Evolutionary conservation across 805 yeast genomes (phyloP).

Genomic region (Saccharomycopsis oosterbeekiorum): DNA sequence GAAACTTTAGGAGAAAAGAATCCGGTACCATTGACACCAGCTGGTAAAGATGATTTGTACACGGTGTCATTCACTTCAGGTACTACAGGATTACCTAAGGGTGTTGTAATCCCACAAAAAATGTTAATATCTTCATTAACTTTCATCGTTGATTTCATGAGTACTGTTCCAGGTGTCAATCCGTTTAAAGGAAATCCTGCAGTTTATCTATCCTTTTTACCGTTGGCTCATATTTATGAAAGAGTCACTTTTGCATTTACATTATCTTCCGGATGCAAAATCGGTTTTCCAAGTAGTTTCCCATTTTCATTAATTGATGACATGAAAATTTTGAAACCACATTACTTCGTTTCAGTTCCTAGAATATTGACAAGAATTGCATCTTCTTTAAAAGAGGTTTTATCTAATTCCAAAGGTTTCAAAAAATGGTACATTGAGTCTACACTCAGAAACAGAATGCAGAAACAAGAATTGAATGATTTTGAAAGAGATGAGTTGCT

Average conservation of each 20-base stretch:
- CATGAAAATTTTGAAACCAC: conserved; percentile 37
- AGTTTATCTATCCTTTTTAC: conserved; percentile 32
- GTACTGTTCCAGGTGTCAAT: conserved; percentile 5
- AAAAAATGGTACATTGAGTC: conserved; percentile 25
- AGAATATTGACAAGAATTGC: conserved; percentile 45
- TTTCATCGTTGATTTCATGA: conserved; percentile 21
- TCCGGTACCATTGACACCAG: conserved; percentile 28
- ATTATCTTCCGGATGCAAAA: conserved; percentile 31
- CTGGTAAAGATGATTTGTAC: conserved; percentile 38
- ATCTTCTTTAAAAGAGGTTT: conserved; percentile 23
- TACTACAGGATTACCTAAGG: conserved; percentile 75
- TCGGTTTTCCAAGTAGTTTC: conserved; percentile 40
- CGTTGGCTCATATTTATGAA: conserved; percentile 51
- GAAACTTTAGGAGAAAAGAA: conserved; percentile 27
- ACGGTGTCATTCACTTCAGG: conserved; percentile 70
- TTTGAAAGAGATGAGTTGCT: conserved; percentile 9
- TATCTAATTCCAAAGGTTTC: conserved; percentile 31
- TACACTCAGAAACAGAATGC: conserved; percentile 5
- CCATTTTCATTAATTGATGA: conserved; percentile 41
- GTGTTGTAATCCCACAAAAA: conserved; percentile 54
- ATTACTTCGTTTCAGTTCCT: conserved; percentile 42
- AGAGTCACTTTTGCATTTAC: conserved; percentile 35
- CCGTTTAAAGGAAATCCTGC: conserved; percentile 5
- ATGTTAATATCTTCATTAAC: conserved; percentile 36
- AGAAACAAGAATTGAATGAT: neutral